Conservation (phyloP, 1,284 basidiomycete species). For the Apiotrichum siamense region DNA sequence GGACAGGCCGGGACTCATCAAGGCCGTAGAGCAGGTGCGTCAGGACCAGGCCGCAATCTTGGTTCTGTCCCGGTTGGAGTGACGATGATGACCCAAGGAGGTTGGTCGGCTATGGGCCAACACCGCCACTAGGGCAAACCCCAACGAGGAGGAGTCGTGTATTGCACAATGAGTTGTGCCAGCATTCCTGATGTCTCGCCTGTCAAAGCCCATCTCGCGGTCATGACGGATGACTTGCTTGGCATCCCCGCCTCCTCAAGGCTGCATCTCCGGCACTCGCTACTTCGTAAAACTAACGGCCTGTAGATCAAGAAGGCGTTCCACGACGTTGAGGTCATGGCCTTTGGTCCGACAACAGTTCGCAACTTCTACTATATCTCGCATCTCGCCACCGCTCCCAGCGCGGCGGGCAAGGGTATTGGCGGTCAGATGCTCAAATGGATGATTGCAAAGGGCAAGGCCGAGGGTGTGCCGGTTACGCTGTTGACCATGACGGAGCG, state of each 20-base stretch:
- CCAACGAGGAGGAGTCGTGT: no score
- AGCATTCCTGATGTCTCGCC: no score
- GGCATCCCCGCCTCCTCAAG: no score
- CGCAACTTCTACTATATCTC: conserved; percentile 15
- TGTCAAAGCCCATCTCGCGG: no score
- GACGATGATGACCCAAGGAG: no score
- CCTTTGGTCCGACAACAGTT: conserved; percentile 7
- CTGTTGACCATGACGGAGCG: conserved; percentile 9
- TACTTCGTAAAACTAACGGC: background rate
- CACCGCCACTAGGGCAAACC: no score
- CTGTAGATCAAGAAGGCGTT: conserved; percentile 2
- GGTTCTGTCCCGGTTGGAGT: no score
- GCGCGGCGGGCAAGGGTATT: conserved; percentile 5
- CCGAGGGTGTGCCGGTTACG: conserved; percentile 1
- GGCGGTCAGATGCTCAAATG: conserved; percentile 2
- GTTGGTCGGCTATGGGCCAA: no score
- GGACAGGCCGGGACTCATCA: background rate
- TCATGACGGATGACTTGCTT: no score
- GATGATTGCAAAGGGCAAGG: conserved; percentile 1
- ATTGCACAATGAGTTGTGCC: no score
- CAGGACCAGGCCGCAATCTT: no score
- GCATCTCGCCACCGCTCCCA: conserved; percentile 8
- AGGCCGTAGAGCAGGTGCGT: background rate
- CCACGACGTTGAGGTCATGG: conserved; percentile 1
- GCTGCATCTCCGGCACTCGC: background rate